phyloP scores from a whole-genome alignment of 345 rosid genomes.

The Syzygium aqueum region DNA sequence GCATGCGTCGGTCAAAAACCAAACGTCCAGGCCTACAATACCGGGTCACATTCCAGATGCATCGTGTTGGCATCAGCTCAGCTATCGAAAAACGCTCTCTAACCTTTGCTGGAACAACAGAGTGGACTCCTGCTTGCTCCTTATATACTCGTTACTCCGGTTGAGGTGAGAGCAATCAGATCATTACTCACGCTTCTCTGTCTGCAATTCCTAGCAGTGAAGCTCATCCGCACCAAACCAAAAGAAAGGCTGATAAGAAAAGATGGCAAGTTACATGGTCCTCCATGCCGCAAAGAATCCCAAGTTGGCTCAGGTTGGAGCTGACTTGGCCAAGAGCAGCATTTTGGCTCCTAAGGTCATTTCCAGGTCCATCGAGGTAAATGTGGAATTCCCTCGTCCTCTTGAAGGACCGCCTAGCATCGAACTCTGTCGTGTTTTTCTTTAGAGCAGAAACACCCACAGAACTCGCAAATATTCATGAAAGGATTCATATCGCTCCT shows the following conservation, averaged over 20 bases:
- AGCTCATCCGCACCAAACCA: not conserved
- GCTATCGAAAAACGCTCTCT: not conserved
- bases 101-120: not conserved
- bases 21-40: not conserved
- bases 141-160: not conserved
- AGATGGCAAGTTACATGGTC: not conserved
- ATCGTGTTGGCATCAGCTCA: not conserved
- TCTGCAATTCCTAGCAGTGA: not conserved
- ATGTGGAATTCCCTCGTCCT: not conserved
- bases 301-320: not conserved
- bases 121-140: not conserved
- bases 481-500: not conserved
- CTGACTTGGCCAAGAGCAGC: not conserved
- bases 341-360: not conserved
- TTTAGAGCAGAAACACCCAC: not conserved
- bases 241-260: not conserved
- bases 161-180: not conserved
- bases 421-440: not conserved
- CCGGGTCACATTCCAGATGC: not conserved
- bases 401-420: not conserved
- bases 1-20: not conserved
- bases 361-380: slow-evolving; percentile 2
- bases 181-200: not conserved
- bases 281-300: not conserved
- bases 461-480: not conserved